Conservation (phyloP, 2,329 filamentous ascomycete species). For the Colletotrichum melonis region DNA sequence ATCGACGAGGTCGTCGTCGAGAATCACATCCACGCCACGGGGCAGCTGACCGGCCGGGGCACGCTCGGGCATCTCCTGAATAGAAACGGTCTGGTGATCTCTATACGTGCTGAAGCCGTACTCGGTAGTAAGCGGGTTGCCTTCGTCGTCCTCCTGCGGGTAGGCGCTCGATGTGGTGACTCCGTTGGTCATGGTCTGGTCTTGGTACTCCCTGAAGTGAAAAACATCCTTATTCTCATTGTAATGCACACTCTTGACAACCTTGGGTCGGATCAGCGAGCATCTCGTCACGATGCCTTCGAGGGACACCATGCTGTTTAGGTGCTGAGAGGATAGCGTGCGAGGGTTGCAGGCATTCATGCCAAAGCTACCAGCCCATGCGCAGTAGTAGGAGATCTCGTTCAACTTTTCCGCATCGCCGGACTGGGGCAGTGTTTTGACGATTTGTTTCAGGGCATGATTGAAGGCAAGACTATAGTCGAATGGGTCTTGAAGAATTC, state of each 20-base stretch:
- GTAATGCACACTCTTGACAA: constrained; percentile 98
- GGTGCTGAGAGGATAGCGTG: constrained; percentile 86
- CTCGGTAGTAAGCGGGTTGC: constrained; percentile 92
- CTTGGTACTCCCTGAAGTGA: constrained; percentile 88
- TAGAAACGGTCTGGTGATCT: constrained; percentile 97
- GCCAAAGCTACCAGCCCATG: constrained; percentile 96
- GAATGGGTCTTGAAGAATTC: constrained; percentile 86
- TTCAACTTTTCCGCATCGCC: constrained; percentile 80
- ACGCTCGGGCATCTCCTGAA: constrained; percentile 98
- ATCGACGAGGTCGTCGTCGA: constrained; percentile 97
- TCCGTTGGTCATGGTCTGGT: constrained; percentile 97
- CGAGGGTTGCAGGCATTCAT: constrained; percentile 94
- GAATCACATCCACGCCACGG: constrained; percentile 92
- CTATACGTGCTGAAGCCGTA: constrained; percentile 96
- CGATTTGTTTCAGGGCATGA: constrained; percentile 87
- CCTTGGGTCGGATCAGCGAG: constrained; percentile 93
- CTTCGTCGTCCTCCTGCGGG: constrained; percentile 91
- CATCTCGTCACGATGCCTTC: constrained; percentile 98
- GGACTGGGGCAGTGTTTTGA: constrained; percentile 81
- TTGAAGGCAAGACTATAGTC: constrained; percentile 92
- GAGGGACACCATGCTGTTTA: constrained; percentile 97
- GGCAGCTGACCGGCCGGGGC: constrained; percentile 96
- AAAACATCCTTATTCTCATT: constrained; percentile 90
- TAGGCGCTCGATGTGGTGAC: constrained; percentile 92
- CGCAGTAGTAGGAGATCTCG: constrained; percentile 93